Conservation (phyloP, 371 early-diverging fungal genomes). For the Lichtheimia ornata region DNA sequence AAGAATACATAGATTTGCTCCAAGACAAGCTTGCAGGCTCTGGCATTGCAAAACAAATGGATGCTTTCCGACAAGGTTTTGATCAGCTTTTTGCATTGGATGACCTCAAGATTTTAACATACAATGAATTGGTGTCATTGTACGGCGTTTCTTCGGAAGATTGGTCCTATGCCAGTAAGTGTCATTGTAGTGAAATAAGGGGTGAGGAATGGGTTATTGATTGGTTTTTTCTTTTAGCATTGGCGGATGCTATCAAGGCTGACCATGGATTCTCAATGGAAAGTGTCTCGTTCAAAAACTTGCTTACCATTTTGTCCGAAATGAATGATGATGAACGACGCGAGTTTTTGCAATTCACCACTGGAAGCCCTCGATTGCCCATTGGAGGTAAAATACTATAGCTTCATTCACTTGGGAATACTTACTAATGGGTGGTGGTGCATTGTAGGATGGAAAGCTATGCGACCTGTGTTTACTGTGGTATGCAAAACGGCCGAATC, state of each 20-base stretch:
- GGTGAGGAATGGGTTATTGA: neutral
- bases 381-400: slow-evolving; percentile 60
- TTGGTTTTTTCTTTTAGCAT: slow-evolving; percentile 36
- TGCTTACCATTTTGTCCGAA: slow-evolving; percentile 69
- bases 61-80: slow-evolving; percentile 84
- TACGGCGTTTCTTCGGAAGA: slow-evolving; percentile 74
- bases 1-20: slow-evolving; percentile 71
- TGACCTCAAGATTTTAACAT: slow-evolving; percentile 67
- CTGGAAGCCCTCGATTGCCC: slow-evolving; percentile 91
- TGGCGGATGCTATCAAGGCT: slow-evolving; percentile 75
- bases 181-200: too few species aligned
- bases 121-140: slow-evolving; percentile 72
- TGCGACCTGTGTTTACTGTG: slow-evolving; percentile 86
- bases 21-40: slow-evolving; percentile 67
- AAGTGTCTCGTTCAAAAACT: slow-evolving; percentile 66
- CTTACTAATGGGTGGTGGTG: neutral
- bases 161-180: slow-evolving; percentile 75
- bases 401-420: neutral
- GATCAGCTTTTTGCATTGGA: slow-evolving; percentile 73
- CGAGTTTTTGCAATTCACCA: slow-evolving; percentile 88
- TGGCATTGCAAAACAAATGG: slow-evolving; percentile 76
- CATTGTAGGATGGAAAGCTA: slow-evolving; percentile 73
- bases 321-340: slow-evolving; percentile 67
- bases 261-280: slow-evolving; percentile 87
- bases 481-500: slow-evolving; percentile 77